Base-by-base conservation (phyloP, 441 rosid species). In the Croton laevigatus region DNA sequence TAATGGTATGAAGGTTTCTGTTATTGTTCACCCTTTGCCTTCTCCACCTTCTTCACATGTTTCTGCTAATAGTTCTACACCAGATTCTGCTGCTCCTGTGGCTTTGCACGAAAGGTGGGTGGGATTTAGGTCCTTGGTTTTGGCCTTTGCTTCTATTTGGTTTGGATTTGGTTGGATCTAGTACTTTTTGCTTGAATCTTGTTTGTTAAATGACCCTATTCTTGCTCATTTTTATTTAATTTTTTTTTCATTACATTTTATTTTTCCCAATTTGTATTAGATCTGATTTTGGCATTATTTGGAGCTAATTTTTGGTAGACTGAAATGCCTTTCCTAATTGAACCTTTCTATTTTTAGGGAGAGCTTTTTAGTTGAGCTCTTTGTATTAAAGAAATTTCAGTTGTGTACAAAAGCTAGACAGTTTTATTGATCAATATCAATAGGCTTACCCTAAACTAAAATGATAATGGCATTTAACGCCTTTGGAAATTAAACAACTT, bases 1-100 rank as follows among this genome's bases (percentile, higher is more conserved):
- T 44, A 86, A 72, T 61, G 89, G 86, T 78, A 88, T 89, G 95
- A 87, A 89, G 84, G 91, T 89, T 49, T 81, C 92, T 27, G 72
- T 89, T 48, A 62, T 85, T 57, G 92, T 89, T 69, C 91, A 83
- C 38, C 71, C 86, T 53, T 67, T 89, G 76, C 85, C 86, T 32
- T 8, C 85, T 4, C 83, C 88, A 8, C 81, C 78, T 19, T 78
- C 76, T 3, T 46, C 85, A 17, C 45, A 76, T 49, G 67, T 81
- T 42, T 27, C 27, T 20, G 77, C 78, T 59, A 55, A 75, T 45
- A 38, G 49, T 3, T 40, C 87, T 3, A 66, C 83, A 8, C 32
- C 75, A 13, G 37, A 68, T 52, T 82, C 93, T 27, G 64, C 74
- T 54, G 75, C 80, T 67, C 45, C 63, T 0, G 3, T 48, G 63